Percentiles rank a stretch among this genome's conserved stretches.
Evolutionary conservation across 495 filamentous ascomycete species (phyloP).

Genomic region (Aspergillus hancockii): DNA sequence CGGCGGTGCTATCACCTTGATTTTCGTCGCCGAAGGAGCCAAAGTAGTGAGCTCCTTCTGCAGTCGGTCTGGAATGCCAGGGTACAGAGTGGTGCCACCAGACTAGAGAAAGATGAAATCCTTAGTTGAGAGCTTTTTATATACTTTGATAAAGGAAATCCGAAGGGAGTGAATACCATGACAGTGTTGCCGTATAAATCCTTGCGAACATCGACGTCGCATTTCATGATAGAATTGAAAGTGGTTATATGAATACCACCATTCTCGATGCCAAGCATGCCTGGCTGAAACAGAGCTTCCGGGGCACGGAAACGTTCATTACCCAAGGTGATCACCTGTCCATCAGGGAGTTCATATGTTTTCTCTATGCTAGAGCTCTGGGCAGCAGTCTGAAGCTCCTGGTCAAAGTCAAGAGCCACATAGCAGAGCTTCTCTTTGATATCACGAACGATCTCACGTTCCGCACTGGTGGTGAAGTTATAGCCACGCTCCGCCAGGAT

Average conservation of each 20-base stretch:
- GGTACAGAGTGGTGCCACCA: slow-evolving; percentile 99
- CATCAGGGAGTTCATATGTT: slow-evolving; percentile 99
- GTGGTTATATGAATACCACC: slow-evolving; percentile 99
- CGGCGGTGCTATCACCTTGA: slow-evolving; percentile 76
- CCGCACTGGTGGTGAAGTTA: slow-evolving; percentile 98
- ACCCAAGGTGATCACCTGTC: slow-evolving; percentile 99
- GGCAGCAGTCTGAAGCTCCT: slow-evolving; percentile 99
- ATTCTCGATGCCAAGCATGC: slow-evolving; percentile 94
- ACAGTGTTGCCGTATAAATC: slow-evolving; percentile 99
- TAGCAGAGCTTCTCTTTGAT: slow-evolving; percentile 99
- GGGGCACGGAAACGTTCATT: slow-evolving; percentile 99
- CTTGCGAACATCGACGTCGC: slow-evolving; percentile 99
- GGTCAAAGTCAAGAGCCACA: slow-evolving; percentile 98
- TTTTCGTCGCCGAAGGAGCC: slow-evolving; percentile 91
- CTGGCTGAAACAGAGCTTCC: slow-evolving; percentile 98
- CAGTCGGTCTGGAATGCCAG: slow-evolving; percentile 99
- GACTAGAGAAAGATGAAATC: no score
- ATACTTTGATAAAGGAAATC: no score
- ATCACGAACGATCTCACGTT: slow-evolving; percentile 99
- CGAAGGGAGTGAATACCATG: no score
- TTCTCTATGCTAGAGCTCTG: slow-evolving; percentile 98
- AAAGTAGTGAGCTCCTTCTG: slow-evolving; percentile 99
- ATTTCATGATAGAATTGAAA: slow-evolving; percentile 99
- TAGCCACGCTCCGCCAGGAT: slow-evolving; percentile 98
- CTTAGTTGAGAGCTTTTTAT: no score